Percentiles rank a stretch among this genome's conserved stretches.
phyloP scores from a whole-genome alignment of 257 asterid genomes.

The Solanum lignicaule region DNA sequence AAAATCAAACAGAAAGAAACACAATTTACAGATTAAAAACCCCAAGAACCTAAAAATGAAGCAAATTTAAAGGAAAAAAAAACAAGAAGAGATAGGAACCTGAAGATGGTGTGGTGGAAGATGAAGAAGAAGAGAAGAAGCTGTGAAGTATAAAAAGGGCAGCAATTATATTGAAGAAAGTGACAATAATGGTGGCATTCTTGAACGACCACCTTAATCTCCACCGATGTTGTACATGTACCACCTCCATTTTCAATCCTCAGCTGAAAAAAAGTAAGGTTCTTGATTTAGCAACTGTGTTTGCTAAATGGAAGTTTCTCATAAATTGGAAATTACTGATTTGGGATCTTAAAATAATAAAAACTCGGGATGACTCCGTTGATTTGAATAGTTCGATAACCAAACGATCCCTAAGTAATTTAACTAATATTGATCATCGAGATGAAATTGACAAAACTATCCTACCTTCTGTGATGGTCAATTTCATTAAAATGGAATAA shows the following conservation, averaged over 20 bases:
- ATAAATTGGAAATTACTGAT: background rate
- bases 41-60: background rate
- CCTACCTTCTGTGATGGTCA: no score
- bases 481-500: no score
- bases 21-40: background rate
- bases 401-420: no score
- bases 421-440: no score
- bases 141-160: constrained; percentile 56
- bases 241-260: background rate
- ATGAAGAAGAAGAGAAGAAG: constrained; percentile 34
- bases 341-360: no score
- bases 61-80: background rate
- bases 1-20: background rate
- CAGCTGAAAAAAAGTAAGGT: background rate
- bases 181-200: constrained; percentile 70
- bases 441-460: no score
- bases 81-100: constrained; percentile 18
- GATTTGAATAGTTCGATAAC: no score
- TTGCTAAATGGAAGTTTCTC: background rate
- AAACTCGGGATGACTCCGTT: no score
- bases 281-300: background rate
- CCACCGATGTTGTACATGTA: constrained; percentile 49
- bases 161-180: constrained; percentile 51
- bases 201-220: constrained; percentile 58
- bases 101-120: constrained; percentile 35